Evolutionary conservation across 768 basidiomycete genomes (phyloP).

Genomic region (Coprinopsis marcescibilis): DNA sequence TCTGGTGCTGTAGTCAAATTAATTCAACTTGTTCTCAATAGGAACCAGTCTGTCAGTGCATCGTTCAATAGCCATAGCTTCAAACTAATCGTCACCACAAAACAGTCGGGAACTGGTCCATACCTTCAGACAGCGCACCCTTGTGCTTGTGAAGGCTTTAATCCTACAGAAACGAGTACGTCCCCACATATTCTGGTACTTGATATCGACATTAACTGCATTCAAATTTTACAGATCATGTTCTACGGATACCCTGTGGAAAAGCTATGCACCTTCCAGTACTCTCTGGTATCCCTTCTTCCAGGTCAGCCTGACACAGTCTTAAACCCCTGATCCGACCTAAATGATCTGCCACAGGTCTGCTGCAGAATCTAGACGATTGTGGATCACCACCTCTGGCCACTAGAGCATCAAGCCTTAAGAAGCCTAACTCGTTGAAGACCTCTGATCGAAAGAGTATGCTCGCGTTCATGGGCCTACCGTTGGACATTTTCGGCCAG

Average conservation of each 20-base stretch:
- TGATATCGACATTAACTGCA: background rate
- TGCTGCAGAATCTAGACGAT: constrained; percentile 86
- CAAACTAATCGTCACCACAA: constrained; percentile 6
- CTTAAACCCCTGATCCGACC: background rate
- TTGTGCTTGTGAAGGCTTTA: constrained; percentile 90
- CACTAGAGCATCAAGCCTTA: constrained; percentile 48
- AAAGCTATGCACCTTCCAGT: constrained; percentile 93
- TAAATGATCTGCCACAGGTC: constrained; percentile 40
- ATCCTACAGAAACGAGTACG: constrained; percentile 88
- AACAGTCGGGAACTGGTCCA: constrained; percentile 88
- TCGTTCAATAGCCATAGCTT: background rate
- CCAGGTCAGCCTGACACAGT: constrained; percentile 49
- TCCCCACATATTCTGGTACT: background rate
- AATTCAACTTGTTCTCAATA: constrained; percentile 20
- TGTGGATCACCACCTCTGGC: constrained; percentile 85
- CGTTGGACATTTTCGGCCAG: constrained; percentile 89
- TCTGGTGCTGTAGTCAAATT: background rate
- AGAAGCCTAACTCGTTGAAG: constrained; percentile 69
- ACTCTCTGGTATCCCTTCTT: constrained; percentile 89
- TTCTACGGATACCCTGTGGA: constrained; percentile 97
- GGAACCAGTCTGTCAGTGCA: constrained; percentile 64
- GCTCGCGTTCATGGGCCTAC: constrained; percentile 89
- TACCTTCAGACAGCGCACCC: constrained; percentile 86
- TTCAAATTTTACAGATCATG: constrained; percentile 61
- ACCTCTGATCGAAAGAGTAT: constrained; percentile 91